Base-by-base conservation (phyloP, 345 rosid genomes). In the Bruguiera gymnorhiza region DNA sequence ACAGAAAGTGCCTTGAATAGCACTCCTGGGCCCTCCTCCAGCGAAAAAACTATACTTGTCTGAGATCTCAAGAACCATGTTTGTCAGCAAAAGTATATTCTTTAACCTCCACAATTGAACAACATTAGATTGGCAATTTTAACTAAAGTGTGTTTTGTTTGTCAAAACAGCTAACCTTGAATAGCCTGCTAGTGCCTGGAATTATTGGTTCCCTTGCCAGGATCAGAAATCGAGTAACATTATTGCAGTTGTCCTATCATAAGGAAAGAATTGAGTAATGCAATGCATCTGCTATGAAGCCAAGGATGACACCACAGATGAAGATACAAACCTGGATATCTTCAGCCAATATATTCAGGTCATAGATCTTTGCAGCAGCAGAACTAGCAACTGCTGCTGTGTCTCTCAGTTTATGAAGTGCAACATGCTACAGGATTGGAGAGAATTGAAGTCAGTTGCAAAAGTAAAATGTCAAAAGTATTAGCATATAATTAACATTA, bases 1-100 rank as follows among this genome's bases (percentile, higher is more conserved):
- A 92, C 98, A 66, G 98, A 97, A 78, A 95, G 98, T 67, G 98
- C 98, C 84, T 95, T 95, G 84, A 95, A 95, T 76, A 95, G 98
- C 61, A 88, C 80, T 57, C 99, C 99, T 48, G 99, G 97, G 63
- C 99, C 99, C 79, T 90, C 93, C 85, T 92, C 99, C 67, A 92
- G 83, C 8, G 99, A 89, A 83, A 95, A 95, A 39, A 92, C 99
- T 74, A 90, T 89, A 76, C 97, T 93, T 29, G 98, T 91, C 98
- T 93, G 82, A 58, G 68, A 80, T 65, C 63, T 56, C 57, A 79
- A 70, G 52, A 72, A 46, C 50, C 23, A 64, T 32, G 63, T 66
- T 51, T 20, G 63, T 70, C n/a, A 70, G 60, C 19, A 51, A 69
- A 63, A 27, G 27, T 60, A 64, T 21, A 18, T 24, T 67, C 5